Evolutionary conservation across 108 stramenopile species (phyloP), one percentile per base, ranked within the genome.

Genomic region (Cyclotella atomus): DNA sequence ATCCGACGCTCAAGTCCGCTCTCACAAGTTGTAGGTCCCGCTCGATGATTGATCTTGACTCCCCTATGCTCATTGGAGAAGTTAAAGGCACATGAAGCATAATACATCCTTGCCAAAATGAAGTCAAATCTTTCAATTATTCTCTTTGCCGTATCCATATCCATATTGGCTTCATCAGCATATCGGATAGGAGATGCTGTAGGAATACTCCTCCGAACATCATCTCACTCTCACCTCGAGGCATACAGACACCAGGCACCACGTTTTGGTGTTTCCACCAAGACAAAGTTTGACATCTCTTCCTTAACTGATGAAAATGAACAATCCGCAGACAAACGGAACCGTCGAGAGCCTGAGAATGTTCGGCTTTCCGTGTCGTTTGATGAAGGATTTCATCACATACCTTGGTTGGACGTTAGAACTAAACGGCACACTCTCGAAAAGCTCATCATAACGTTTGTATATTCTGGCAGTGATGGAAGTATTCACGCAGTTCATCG

Each of bases 231-330:
- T 2, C 52, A 43, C 33, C 71, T 79, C 60, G 78, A 79, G 20
- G 66, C 71, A 5, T 79, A 79, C 49, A 68, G 78, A 9, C 78
- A 79, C 35, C 78, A 79, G 54, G 45, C 72, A 38, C 78, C 78
- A 21, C 57, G 78, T 38, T 79, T 79, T 49, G 78, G 78, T 14
- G 41, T 79, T 7, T 79, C 78, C 14, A 79, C 78, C 0, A 72
- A 62, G 43, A 60, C 78, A 2, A 23, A 59, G 32, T 72, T 79
- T 34, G 71, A 79, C 28, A 33, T 68, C 0, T 35, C 49, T 7
- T 62, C 59, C 46, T 63, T 79, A 29, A 20, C 49, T 0, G 23
- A 59, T 17, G 59, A 9, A 35, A n/a, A 70, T 30, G 14, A 19
- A 59, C n/a, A n/a, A n/a, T n/a, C n/a, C n/a, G 20, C 23, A 3